Evolutionary conservation across 768 basidiomycete genomes (phyloP), one percentile per base, ranked within the genome.

Genomic region (Podaxis sp.): DNA sequence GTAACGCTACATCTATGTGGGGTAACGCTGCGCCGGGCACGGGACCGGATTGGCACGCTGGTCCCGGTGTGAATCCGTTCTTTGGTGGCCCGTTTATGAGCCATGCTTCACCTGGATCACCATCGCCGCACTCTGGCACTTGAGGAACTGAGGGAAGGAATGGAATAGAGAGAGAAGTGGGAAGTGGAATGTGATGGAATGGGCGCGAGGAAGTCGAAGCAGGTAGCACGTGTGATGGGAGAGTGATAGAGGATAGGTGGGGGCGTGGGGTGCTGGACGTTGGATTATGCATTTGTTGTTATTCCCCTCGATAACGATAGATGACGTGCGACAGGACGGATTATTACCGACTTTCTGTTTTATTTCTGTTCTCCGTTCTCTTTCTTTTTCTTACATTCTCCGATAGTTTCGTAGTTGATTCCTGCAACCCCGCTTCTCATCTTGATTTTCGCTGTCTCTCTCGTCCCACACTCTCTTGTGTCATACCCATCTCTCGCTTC

Each of bases 41-140:
- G 51, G 67, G 42, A 44, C 64, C 81, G 8, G 80, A 82, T 17
- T 87, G 86, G 86, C 84, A 84, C 63, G 75, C 81, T 11, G 65
- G 44, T n/a, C n/a, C 44, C 9, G 44, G 44, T 46, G 44, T 17
- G 17, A 19, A 5, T 46, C 17, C 17, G 7, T 86, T 82, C 68
- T 86, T 82, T 68, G 72, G 79, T 19, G 77, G 74, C 49, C 74
- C 79, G 44, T 87, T 84, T 66, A 67, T 82, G 58, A 76, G 77
- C 44, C 81, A 81, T 38, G 73, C 76, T 63, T 80, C 82, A 53
- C 73, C 85, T 46, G 78, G 86, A 17, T 80, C 86, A n/a, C 79
- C 87, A 55, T 73, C 75, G 17, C 72, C 77, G 52, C 77, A 80
- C 66, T 65, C 76, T 33, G 74, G 76, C 28, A 65, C 67, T 65